A percentile compares a stretch with the other conserved stretches of the same genome.
phyloP scores from a whole-genome alignment of 768 basidiomycete genomes.

The Boletus vermiculosoides region DNA sequence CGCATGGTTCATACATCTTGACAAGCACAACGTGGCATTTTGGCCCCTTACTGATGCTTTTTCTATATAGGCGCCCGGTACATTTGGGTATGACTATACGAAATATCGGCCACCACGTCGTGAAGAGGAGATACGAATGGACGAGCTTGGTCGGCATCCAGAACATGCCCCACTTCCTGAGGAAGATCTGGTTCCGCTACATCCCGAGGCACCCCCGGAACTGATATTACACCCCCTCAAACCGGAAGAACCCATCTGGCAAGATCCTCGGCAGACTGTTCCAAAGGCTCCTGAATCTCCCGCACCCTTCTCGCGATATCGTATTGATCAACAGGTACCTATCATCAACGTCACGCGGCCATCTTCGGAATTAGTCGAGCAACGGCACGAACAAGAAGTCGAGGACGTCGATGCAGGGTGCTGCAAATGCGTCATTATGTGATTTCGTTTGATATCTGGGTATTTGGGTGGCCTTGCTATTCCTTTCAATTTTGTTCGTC shows the following conservation, averaged over 20 bases:
- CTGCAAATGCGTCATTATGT: conserved; percentile 87
- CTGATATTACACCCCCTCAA: conserved; percentile 28
- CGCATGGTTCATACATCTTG: conserved; percentile 24
- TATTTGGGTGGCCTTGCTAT: conserved; percentile 26
- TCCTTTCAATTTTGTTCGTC: conserved; percentile 24
- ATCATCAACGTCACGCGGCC: conserved; percentile 32
- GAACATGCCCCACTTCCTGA: conserved; percentile 21
- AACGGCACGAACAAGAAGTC: conserved; percentile 30
- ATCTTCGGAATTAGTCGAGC: conserved; percentile 28
- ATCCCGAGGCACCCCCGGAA: conserved; percentile 1
- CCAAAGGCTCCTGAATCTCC: conserved; percentile 48
- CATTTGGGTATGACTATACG: conserved; percentile 73
- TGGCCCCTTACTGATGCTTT: conserved; percentile 1
- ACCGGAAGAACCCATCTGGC: conserved; percentile 30
- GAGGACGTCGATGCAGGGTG: conserved; percentile 57
- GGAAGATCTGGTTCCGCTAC: not conserved
- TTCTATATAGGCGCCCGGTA: conserved; percentile 66
- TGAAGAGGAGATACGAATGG: conserved; percentile 56
- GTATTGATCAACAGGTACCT: conserved; percentile 27
- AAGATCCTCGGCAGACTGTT: conserved; percentile 12
- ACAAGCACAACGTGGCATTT: not conserved
- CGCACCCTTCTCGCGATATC: conserved; percentile 64
- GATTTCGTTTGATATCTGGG: conserved; percentile 35
- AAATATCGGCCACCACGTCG: conserved; percentile 58
- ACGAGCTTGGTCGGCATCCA: conserved; percentile 58